phyloP scores from a whole-genome alignment of 805 yeast genomes.

The Middelhovenomyces tepae region DNA sequence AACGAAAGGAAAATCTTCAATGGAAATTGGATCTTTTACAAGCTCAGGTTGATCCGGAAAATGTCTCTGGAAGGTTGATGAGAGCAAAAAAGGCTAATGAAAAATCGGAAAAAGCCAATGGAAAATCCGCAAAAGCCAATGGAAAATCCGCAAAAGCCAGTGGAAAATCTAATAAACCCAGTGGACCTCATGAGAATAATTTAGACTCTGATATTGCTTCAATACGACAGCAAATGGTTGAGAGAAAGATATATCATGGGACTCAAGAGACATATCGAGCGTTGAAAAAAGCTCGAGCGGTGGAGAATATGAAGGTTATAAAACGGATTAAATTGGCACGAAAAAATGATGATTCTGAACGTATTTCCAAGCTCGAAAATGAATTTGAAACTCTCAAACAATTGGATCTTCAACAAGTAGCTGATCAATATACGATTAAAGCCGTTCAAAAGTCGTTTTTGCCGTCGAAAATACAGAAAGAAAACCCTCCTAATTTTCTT shows the following conservation, averaged over 20 bases:
- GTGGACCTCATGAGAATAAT: too few relatives aligned
- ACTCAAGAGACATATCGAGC: too few relatives aligned
- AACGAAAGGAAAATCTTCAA: conserved; percentile 23
- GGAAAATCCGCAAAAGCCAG: conserved; percentile 1
- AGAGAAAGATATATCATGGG: too few relatives aligned
- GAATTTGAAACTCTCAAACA: conserved; percentile 16
- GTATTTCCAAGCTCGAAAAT: conserved; percentile 12
- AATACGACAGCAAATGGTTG: too few relatives aligned
- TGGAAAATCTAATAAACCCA: conserved; percentile 1
- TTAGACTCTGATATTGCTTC: too few relatives aligned
- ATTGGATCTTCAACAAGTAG: conserved; percentile 15
- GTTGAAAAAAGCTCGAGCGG: conserved; percentile 24
- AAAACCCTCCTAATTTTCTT: conserved; percentile 8
- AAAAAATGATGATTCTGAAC: conserved; percentile 10
- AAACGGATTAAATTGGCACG: conserved; percentile 19
- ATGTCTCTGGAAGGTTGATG: too few relatives aligned
- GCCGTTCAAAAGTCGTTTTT: conserved; percentile 14
- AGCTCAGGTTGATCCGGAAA: conserved; percentile 26
- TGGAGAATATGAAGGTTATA: conserved; percentile 27
- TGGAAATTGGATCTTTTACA: conserved; percentile 31
- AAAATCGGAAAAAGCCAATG: conserved; percentile 2
- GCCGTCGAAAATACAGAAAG: conserved; percentile 8
- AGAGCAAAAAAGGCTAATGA: neutral
- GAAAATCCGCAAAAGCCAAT: conserved; percentile 1
- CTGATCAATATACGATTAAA: conserved; percentile 11